These are phyloP conservation scores for Gnetum montanum DNA, from an alignment of 75 land plant species.

Conservation along the genomic window DNA sequence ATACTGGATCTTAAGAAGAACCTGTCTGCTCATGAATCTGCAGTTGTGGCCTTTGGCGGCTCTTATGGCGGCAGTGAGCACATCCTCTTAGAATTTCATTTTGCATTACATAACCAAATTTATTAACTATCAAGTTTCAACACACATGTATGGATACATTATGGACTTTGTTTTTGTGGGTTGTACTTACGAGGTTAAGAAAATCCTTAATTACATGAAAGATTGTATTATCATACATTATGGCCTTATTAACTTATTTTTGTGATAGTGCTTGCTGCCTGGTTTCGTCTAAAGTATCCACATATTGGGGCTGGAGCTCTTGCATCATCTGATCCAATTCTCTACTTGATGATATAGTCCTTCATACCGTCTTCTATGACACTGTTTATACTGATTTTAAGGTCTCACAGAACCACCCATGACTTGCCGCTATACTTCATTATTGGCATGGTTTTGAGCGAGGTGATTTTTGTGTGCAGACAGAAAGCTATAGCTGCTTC, in stretches of 20 bases:
- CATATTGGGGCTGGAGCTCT: too few species aligned
- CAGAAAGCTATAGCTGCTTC: too few species aligned
- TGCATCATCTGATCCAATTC: too few species aligned
- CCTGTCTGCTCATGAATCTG: constrained; percentile 47
- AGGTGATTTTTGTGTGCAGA: too few species aligned
- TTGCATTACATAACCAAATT: not conserved
- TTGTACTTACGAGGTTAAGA: not conserved
- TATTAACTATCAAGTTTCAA: not conserved
- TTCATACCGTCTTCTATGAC: too few species aligned
- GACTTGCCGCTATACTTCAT: too few species aligned
- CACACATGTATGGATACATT: not conserved
- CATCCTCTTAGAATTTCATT: not conserved
- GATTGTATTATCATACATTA: not conserved
- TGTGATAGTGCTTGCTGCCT: too few species aligned
- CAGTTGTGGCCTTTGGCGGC: constrained; percentile 80
- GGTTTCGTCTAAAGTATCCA: too few species aligned
- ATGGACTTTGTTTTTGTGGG: not conserved
- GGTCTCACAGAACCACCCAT: too few species aligned
- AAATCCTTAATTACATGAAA: not conserved
- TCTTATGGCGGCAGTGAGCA: constrained; percentile 93
- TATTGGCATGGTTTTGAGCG: too few species aligned
- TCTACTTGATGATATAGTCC: too few species aligned
- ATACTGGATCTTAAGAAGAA: constrained; percentile 66
- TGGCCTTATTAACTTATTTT: not conserved
- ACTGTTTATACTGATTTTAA: too few species aligned